Evolutionary conservation across 805 yeast genomes (phyloP).

Genomic region (Kazachstania martiniae): DNA sequence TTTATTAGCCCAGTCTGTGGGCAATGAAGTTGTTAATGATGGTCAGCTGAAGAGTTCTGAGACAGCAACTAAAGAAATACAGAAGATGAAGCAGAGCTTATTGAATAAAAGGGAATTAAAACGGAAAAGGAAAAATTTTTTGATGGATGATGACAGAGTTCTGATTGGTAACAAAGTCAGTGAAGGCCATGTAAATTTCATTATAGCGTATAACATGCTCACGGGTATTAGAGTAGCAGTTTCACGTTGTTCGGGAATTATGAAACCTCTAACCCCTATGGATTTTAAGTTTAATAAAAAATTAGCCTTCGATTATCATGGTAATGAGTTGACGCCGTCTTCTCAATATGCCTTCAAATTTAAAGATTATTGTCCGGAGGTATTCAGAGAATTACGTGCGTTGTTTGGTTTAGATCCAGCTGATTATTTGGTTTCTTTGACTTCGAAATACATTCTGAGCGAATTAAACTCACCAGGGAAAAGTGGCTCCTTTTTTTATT

Average conservation of each 20-base stretch:
- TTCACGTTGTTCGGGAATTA: slow-evolving; percentile 78
- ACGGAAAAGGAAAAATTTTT: slow-evolving; percentile 31
- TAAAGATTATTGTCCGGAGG: slow-evolving; percentile 92
- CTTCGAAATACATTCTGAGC: slow-evolving; percentile 83
- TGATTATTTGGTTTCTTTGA: slow-evolving; percentile 83
- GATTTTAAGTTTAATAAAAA: slow-evolving; percentile 71
- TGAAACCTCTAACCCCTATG: slow-evolving; percentile 52
- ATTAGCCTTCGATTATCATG: slow-evolving; percentile 75
- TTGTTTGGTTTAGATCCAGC: slow-evolving; percentile 89
- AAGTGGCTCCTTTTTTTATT: slow-evolving; percentile 92
- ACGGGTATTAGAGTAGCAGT: slow-evolving; percentile 96
- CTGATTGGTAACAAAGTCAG: slow-evolving; percentile 71
- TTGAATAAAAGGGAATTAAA: slow-evolving; percentile 34
- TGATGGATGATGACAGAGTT: slow-evolving; percentile 44
- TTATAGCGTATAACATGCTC: slow-evolving; percentile 92
- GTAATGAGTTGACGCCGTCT: slow-evolving; percentile 84
- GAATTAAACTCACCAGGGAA: slow-evolving; percentile 95
- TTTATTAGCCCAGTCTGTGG: too few species aligned
- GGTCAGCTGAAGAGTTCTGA: slow-evolving; percentile 25
- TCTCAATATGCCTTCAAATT: slow-evolving; percentile 93
- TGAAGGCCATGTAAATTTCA: slow-evolving; percentile 89
- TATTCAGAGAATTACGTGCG: slow-evolving; percentile 73
- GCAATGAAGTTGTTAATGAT: too few species aligned
- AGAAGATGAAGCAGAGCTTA: slow-evolving; percentile 40
- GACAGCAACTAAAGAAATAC: slow-evolving; percentile 34